A percentile compares a stretch with the other conserved stretches of the same genome.
phyloP scores from a whole-genome alignment of 139 green algal species.

The Helicosporidium sp. region DNA sequence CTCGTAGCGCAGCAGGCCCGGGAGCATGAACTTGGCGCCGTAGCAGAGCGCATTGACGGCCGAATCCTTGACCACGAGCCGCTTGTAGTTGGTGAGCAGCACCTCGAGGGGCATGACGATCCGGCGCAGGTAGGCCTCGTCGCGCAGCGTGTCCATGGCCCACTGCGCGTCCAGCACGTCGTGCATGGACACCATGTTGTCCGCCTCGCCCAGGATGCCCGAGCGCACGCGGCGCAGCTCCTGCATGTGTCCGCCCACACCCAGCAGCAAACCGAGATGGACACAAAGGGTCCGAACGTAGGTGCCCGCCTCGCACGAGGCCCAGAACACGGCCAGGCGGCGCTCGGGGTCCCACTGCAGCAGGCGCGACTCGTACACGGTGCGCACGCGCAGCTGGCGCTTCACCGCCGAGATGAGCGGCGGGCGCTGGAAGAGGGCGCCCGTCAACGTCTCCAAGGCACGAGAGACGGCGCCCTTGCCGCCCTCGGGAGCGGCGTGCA shows the following conservation, averaged over 20 bases:
- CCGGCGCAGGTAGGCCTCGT: constrained; percentile 80
- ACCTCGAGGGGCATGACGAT: constrained; percentile 88
- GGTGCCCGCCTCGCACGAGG: constrained; percentile 87
- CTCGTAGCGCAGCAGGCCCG: constrained; percentile 78
- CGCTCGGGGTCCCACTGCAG: constrained; percentile 86
- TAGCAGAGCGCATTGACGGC: constrained; percentile 99
- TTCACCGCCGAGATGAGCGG: constrained; percentile 97
- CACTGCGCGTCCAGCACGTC: constrained; percentile 93
- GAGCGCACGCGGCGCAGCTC: constrained; percentile 84
- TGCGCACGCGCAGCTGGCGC: constrained; percentile 90
- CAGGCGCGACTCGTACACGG: constrained; percentile 88
- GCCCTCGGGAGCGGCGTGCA: constrained; percentile 54
- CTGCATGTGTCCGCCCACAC: constrained; percentile 91
- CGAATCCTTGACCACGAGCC: constrained; percentile 89
- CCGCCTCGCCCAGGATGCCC: constrained; percentile 84
- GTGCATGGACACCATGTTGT: constrained; percentile 99
- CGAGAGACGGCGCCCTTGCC: constrained; percentile 42
- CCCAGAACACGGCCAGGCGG: constrained; percentile 89
- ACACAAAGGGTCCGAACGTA: constrained; percentile 96
- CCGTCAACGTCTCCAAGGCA: constrained; percentile 43
- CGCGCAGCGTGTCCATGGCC: constrained; percentile 70
- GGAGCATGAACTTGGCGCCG: constrained; percentile 96
- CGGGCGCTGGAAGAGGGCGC: constrained; percentile 78
- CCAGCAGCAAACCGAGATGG: constrained; percentile 87
- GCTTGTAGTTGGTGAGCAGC: constrained; percentile 87